Conservation (phyloP, 2,329 filamentous ascomycete species). For the Fusarium sulawesiense region DNA sequence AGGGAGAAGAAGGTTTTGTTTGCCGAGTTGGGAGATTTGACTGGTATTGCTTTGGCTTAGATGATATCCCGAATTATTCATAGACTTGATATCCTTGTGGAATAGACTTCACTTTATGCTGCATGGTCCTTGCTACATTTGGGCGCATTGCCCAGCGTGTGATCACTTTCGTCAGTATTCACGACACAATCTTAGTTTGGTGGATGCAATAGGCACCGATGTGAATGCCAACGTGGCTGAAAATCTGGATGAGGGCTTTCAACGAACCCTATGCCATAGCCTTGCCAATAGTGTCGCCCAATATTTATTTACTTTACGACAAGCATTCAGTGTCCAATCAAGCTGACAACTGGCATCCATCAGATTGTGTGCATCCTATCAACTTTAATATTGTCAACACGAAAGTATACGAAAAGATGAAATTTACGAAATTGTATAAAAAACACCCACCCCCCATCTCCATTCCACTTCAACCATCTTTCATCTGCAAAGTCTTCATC, state of each 20-base stretch:
- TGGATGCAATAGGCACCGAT: not conserved
- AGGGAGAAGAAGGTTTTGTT: conserved; percentile 1
- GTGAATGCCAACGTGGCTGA: no score
- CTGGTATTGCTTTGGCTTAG: conserved; percentile 5
- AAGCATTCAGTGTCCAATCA: not conserved
- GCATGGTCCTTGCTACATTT: fast-evolving
- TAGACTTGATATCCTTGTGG: not conserved
- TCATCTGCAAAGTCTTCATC: no score
- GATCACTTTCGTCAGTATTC: fast-evolving
- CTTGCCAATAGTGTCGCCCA: fast-evolving
- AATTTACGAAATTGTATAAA: not conserved
- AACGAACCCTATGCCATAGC: not conserved
- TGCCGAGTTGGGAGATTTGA: not conserved
- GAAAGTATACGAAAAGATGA: fast-evolving
- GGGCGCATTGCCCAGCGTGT: no score
- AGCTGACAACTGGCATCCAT: no score
- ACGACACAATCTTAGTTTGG: not conserved
- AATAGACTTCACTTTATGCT: not conserved
- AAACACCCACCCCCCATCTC: not conserved
- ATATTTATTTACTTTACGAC: fast-evolving
- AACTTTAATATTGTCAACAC: not conserved
- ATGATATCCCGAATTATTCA: no score
- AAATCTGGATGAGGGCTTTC: not conserved
- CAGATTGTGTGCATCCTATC: not conserved
- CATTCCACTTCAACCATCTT: not conserved